Base-by-base conservation (phyloP, 73 alveolate genomes). In the Blepharisma japonicum region DNA sequence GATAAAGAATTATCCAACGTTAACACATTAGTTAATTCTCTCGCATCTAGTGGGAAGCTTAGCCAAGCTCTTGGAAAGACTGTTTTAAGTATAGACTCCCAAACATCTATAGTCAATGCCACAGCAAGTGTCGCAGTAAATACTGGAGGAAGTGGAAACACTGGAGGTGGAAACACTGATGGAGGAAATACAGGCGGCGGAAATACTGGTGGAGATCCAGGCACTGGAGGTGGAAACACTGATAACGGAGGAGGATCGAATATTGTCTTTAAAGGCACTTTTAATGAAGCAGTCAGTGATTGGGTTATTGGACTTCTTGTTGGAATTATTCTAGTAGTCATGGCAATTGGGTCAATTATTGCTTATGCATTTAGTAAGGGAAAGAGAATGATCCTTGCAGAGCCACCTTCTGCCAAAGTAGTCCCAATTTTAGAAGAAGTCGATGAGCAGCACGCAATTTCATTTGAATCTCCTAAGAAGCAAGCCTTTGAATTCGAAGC, bases 261-360 rank as follows among this genome's bases (percentile, higher is more conserved):
- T 32, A 32, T 32, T 3, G 42, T 32, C 42, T 32, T 32, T 32
- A 32, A 32, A 32, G 42, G 42, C 42, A 32, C 42, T 61, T 61
- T 61, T 61, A 25, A 61, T 14, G 74, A 14, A 20, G 74, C 23
- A 9, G 47, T 25, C 23, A 39, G 23, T 2, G 74, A 61, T 5
- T 61, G 74, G 74, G 18, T 61, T 61, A 39, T 61, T 25, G 74
- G 50, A 9, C 18, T 61, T 14, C 23, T 61, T 61, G 74, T 11
- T 2, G 74, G 74, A 0, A 25, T n/a, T 9, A 61, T 61, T 9
- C 5, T 61, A 14, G 38, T 61, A 25, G 49, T 25, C 23, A 61
- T 61, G 14, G 74, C 23, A 8, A 18, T 61, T 14, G 23, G 74
- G 42, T 32, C 42, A 3, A 32, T 32, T 3, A 32, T 32, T 32